These are phyloP conservation scores for Penicillium pancosmium DNA, from an alignment of 495 filamentous ascomycete genomes.

Conservation along the genomic window DNA sequence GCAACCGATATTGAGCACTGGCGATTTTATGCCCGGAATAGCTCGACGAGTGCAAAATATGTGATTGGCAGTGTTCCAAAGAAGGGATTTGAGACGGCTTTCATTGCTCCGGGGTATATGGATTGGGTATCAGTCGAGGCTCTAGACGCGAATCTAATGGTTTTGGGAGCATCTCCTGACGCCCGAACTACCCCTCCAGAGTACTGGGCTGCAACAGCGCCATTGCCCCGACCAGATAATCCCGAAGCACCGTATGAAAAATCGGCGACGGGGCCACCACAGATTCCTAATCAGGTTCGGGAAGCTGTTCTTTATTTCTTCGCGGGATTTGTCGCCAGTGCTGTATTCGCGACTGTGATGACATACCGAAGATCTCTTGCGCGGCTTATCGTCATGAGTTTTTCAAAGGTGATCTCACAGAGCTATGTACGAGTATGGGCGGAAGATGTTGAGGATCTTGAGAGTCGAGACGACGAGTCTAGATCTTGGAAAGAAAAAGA, in stretches of 20 bases:
- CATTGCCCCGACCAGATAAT: background rate
- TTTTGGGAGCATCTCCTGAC: background rate
- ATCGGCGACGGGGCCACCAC: background rate
- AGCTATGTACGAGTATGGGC: background rate
- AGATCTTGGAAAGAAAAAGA: background rate
- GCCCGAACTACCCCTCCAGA: background rate
- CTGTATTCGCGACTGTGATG: background rate
- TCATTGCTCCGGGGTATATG: conserved; percentile 5
- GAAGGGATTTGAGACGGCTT: conserved; percentile 9
- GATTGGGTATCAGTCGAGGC: conserved; percentile 14
- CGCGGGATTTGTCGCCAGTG: background rate
- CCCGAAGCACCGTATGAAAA: background rate
- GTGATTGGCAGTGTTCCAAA: conserved; percentile 6
- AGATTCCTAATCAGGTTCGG: background rate
- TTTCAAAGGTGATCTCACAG: background rate
- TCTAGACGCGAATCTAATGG: background rate
- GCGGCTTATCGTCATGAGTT: background rate
- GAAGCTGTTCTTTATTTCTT: background rate
- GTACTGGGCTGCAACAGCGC: background rate
- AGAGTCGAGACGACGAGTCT: background rate
- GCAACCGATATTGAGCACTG: conserved; percentile 12
- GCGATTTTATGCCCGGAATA: conserved; percentile 4
- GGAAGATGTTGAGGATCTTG: background rate
- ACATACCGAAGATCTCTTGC: background rate
- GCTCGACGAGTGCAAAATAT: no score